Evolutionary conservation across 768 basidiomycete species (phyloP).

Genomic region (Chlorophyllum brunneum): DNA sequence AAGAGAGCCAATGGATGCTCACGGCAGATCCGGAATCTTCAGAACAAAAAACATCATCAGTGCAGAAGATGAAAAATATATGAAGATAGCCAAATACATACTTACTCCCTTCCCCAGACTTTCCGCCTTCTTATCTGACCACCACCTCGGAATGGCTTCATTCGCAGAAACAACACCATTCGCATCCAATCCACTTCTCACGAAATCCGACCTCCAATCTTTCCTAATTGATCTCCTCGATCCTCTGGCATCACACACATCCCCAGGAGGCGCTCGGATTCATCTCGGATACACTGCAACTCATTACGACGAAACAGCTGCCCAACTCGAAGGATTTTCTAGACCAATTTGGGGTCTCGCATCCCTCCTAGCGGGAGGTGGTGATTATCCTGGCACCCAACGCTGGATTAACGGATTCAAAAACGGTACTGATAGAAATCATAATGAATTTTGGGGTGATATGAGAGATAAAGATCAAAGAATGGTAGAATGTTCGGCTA

Average conservation of each 20-base stretch:
- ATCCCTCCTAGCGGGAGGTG: slow-evolving; percentile 62
- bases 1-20: too few relatives aligned
- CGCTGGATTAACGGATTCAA: slow-evolving; percentile 66
- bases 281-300: slow-evolving; percentile 68
- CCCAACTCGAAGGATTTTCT: slow-evolving; percentile 74
- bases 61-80: too few relatives aligned
- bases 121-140: background rate
- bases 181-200: slow-evolving; percentile 56
- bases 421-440: slow-evolving; percentile 63
- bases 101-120: too few relatives aligned
- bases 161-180: slow-evolving; percentile 41
- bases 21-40: too few relatives aligned
- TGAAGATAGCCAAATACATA: too few relatives aligned
- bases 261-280: slow-evolving; percentile 67
- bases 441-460: slow-evolving; percentile 72
- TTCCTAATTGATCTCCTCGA: slow-evolving; percentile 61
- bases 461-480: slow-evolving; percentile 74
- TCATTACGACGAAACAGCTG: slow-evolving; percentile 69
- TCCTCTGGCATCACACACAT: slow-evolving; percentile 65
- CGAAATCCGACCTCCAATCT: slow-evolving; percentile 51
- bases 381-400: slow-evolving; percentile 50
- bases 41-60: too few relatives aligned
- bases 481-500: slow-evolving; percentile 80
- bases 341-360: slow-evolving; percentile 76
- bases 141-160: slow-evolving; percentile 12